Base-by-base conservation (phyloP, 306 rosid species). In the Prunus dulcis region DNA sequence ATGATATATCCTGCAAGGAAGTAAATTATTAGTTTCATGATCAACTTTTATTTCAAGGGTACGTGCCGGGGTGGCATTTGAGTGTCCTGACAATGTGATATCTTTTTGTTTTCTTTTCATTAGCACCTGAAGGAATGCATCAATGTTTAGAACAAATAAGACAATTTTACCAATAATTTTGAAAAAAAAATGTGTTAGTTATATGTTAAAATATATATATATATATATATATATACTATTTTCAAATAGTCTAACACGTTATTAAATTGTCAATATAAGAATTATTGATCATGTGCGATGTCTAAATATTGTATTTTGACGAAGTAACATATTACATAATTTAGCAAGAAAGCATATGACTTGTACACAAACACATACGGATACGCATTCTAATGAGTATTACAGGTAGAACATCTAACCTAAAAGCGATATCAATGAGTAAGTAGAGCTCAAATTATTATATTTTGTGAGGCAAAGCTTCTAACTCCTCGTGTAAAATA, bases 1-100 rank as follows among this genome's bases (percentile, higher is more conserved):
- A 67, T 63, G 73, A 81, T 50, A 38, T 38, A 38, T 7, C 81
- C 84, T 81, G 75, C 84, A 81, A 66, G 17, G 28, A 25, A 55
- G 25, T 41, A 32, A 14, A 34, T 10, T 17, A 15, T 64, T 18
- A 72, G 72, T 71, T 50, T 28, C 34, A 18, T 43, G 50, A 56
- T 56, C 23, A 10, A 10, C 43, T 38, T 38, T 38, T 38, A 56
- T 2, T n/a, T 10, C 12, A 56, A 56, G 28, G 62, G 62, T 56
- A 56, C 19, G 56, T 51, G n/a, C 57, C 62, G 20, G 28, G 28
- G 62, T 20, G 20, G 28, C 28, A 22, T 56, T 56, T 22, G 14
- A 20, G 27, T 3, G 15, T 56, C 6, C 28, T 20, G 15, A 51
- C 20, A 51, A 17, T 38, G 43, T 38, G 43, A 38, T 38, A 38